phyloP scores from a whole-genome alignment of 352 stramenopile genomes.

The Phytophthora sp. region DNA sequence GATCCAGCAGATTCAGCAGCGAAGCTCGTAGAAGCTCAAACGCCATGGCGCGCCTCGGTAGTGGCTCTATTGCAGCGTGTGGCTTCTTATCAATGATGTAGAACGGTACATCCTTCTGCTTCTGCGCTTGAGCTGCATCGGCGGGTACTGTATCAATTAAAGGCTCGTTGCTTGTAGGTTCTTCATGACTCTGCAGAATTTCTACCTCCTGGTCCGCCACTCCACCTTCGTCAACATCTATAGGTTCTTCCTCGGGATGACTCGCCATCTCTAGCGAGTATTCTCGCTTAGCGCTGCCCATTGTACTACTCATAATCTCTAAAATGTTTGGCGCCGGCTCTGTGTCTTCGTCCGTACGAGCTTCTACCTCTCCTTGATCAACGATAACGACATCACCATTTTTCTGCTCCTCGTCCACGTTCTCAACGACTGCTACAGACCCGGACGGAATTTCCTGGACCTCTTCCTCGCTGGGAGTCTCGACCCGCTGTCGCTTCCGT shows the following conservation, averaged over 20 bases:
- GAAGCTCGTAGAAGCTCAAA: conserved; percentile 68
- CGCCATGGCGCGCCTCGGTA: conserved; percentile 55
- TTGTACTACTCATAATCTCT: conserved; percentile 32
- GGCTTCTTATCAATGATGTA: conserved; percentile 58
- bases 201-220: conserved; percentile 21
- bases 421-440: conserved; percentile 28
- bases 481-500: conserved; percentile 36
- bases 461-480: neutral
- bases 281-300: conserved; percentile 10
- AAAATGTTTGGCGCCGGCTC: conserved; percentile 37
- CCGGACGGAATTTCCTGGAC: conserved; percentile 19
- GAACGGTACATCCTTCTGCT: conserved; percentile 30
- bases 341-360: conserved; percentile 7
- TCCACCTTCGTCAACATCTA: conserved; percentile 38
- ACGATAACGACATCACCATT: conserved; percentile 17
- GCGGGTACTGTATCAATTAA: neutral
- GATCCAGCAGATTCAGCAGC: conserved; percentile 62
- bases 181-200: conserved; percentile 1
- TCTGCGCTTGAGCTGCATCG: conserved; percentile 1
- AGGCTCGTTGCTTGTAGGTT: neutral
- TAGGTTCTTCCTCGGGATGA: conserved; percentile 40
- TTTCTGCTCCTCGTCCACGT: conserved; percentile 13
- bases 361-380: conserved; percentile 19
- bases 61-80: conserved; percentile 37
- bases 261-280: conserved; percentile 48